Evolutionary conservation across 345 rosid species (phyloP), one percentile per base, ranked within the genome.

Genomic region (Acer saccharum): DNA sequence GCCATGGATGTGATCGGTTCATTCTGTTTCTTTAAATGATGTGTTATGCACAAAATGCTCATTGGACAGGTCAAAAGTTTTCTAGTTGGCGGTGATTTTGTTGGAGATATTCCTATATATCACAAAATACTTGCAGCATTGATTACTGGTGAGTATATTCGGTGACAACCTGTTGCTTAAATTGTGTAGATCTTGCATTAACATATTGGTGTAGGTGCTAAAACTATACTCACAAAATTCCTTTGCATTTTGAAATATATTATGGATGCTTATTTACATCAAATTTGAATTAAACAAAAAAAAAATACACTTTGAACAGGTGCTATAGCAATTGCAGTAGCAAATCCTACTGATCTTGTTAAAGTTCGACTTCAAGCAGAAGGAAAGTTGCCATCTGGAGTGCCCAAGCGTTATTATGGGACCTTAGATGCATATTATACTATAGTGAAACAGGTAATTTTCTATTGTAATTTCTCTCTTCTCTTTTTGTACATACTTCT

Each of bases 321-420:
- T 68, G 99, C 97, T 62, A 61, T 93, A 81, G 98, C 98, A 52
- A 96, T 96, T 69, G 80, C 82, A 60, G 91, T 96, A 74, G 99
- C 99, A 16, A 95, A 92, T 86, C 99, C 99, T 74, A 95, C 97
- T 76, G 98, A 93, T 84, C 96, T 93, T 70, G 99, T 95, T 39
- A 95, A 95, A 87, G 96, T 95, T 68, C 87, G 97, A 73, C 97
- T 93, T 83, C 99, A 96, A 65, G 92, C 97, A 68, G 98, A 96
- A 88, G 97, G 98, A 60, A 96, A 96, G 81, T 75, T 92, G 78
- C 92, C 98, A 20, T 83, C 86, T 76, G 99, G 99, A 81, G 86
- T 90, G 64, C 93, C 94, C 63, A 86, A 90, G 85, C 98, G 97
- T 81, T 96, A 96, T 79, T 86, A 87, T 57, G 99, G 99, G 79